Base-by-base conservation (phyloP, 2,329 filamentous ascomycete genomes). In the Thielaviopsis ethacetica region DNA sequence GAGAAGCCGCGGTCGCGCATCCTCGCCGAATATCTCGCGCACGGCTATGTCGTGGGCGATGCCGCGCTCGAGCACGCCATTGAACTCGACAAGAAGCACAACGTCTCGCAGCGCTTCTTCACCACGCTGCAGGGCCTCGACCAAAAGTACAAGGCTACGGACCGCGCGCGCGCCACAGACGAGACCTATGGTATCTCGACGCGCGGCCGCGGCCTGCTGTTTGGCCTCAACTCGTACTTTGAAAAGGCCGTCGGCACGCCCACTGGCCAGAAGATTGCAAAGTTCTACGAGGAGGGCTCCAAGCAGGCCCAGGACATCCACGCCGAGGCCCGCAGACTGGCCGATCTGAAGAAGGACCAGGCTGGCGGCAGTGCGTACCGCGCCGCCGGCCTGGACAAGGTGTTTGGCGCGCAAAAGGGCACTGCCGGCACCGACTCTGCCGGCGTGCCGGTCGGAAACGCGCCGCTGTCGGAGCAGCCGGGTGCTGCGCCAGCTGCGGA, bases 1-100 rank as follows among this genome's bases (percentile, higher is more conserved):
- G 90, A 97, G 77, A 98, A 98, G 80, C 93, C 93, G 17, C 86
- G 91, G 67, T 83, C 87, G 49, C 88, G 93, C 66, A 95, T 98
- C 71, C 73, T 96, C 56, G 93, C 93, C 64, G 93, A 98, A 75
- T 96, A 97, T 72, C 85, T 98, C 38, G 91, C 93, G 12, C 89
- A 96, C 67, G 93, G 93, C 65, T 98, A 98, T 74, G 80, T 84
- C 47, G 78, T 97, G 64, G 90, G 81, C 30, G 81, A 84, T 60
- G 76, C 72, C 27, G 87, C 88, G 56, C 84, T 95, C 65, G 81
- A 93, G 74, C 80, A 80, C 63, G 91, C 89, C 63, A 87, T 98
- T 67, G 82, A 88, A 30, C 82, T 97, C 56, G 93, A 98, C 76
- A 76, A 86, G 70, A 86, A 91, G 75, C 91, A 97, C 73, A 88